These are phyloP conservation scores for Powellomyces hirtus DNA, from an alignment of 192 early-diverging fungal species.

Conservation along the genomic window DNA sequence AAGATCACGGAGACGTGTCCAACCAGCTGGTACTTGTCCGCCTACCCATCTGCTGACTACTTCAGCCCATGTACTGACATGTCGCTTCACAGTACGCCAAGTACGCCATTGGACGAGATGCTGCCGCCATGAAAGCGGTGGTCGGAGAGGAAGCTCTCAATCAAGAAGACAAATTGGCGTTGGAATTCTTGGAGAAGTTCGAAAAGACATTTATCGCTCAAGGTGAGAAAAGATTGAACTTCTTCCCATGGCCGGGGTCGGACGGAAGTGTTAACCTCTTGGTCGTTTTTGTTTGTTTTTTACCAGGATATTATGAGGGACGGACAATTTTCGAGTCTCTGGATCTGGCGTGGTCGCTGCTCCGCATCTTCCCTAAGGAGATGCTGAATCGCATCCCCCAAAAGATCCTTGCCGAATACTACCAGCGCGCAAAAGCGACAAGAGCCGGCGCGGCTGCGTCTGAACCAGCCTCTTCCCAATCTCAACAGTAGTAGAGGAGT, in stretches of 20 bases:
- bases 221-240: constrained; percentile 47
- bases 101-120: constrained; percentile 98
- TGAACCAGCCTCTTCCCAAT: constrained; percentile 22
- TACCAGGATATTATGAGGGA: constrained; percentile 82
- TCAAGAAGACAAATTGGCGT: constrained; percentile 94
- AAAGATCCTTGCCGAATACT: constrained; percentile 91
- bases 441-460: constrained; percentile 32
- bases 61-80: not conserved
- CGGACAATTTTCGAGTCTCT: constrained; percentile 96
- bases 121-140: constrained; percentile 99
- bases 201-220: constrained; percentile 97
- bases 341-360: constrained; percentile 96
- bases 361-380: constrained; percentile 99
- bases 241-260: no score
- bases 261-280: not conserved
- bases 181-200: constrained; percentile 99
- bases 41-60: not conserved
- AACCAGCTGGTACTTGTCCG: constrained; percentile 79
- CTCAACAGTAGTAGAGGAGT: constrained; percentile 13
- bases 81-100: constrained; percentile 76
- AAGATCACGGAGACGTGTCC: constrained; percentile 98
- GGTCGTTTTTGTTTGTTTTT: not conserved
- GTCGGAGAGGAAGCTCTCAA: constrained; percentile 99
- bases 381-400: constrained; percentile 98
- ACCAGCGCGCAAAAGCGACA: constrained; percentile 67